These are phyloP conservation scores for Phlebiopsis gigantea DNA, from an alignment of 768 basidiomycete species.

Conservation along the genomic window DNA sequence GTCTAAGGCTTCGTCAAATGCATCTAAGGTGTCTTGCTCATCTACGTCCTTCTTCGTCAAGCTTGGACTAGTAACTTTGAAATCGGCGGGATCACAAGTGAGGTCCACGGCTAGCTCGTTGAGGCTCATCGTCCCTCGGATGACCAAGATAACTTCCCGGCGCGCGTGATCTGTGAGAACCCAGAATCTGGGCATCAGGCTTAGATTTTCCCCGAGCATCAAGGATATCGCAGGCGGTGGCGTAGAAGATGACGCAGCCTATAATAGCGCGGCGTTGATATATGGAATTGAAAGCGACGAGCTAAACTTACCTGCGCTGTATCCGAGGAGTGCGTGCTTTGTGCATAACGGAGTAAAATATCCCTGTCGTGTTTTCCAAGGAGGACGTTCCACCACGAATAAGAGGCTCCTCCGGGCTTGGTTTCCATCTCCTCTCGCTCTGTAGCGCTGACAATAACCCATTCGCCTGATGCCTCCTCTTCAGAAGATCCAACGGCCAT, in stretches of 20 bases:
- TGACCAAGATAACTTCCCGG: slow-evolving; percentile 67
- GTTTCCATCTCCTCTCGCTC: neutral
- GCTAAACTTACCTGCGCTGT: neutral
- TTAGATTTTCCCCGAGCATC: slow-evolving; percentile 38
- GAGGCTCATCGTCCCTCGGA: slow-evolving; percentile 69
- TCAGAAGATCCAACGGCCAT: slow-evolving; percentile 69
- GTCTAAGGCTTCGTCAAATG: slow-evolving; percentile 20
- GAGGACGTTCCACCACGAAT: slow-evolving; percentile 83
- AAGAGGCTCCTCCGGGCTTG: slow-evolving; percentile 24
- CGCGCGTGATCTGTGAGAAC: slow-evolving; percentile 77
- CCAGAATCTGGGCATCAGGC: slow-evolving; percentile 81
- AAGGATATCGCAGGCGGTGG: slow-evolving; percentile 6
- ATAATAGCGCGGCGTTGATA: no score
- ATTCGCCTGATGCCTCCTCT: slow-evolving; percentile 39
- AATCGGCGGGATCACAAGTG: slow-evolving; percentile 71
- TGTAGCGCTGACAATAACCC: neutral
- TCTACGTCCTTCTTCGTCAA: neutral
- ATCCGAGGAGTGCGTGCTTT: neutral
- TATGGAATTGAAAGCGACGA: neutral
- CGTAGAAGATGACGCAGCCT: neutral
- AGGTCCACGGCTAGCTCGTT: slow-evolving; percentile 86
- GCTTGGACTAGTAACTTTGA: slow-evolving; percentile 32
- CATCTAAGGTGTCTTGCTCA: slow-evolving; percentile 13
- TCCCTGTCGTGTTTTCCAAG: slow-evolving; percentile 79
- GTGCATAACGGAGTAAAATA: slow-evolving; percentile 66